Conservation (phyloP, 2,329 filamentous ascomycete genomes). For the Paraphaeosphaeria minitans region DNA sequence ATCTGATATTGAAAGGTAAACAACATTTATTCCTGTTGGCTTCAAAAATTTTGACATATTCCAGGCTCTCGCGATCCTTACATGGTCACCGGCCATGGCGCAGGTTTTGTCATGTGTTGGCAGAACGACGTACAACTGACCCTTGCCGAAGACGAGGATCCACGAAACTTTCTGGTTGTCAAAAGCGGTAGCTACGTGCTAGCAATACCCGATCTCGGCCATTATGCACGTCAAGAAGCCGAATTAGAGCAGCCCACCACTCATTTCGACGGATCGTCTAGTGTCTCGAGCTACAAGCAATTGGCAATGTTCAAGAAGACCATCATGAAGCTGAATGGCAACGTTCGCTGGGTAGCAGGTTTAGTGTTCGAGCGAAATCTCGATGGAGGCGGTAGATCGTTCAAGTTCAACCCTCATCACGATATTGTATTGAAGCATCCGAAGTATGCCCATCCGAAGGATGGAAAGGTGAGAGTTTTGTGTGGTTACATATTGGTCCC, state of each 20-base stretch:
- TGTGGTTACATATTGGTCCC: not conserved
- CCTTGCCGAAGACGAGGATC: conserved; percentile 83
- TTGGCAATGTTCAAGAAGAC: conserved; percentile 96
- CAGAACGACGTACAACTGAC: conserved; percentile 89
- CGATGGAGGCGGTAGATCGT: conserved; percentile 73
- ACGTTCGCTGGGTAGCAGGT: conserved; percentile 89
- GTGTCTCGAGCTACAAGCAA: conserved; percentile 69
- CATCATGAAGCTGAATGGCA: conserved; percentile 96
- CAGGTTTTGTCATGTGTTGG: conserved; percentile 98
- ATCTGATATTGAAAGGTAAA: conserved; percentile 84
- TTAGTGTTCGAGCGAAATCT: conserved; percentile 90
- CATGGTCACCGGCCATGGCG: conserved; percentile 86
- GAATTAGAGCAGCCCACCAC: conserved; percentile 56
- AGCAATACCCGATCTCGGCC: conserved; percentile 90
- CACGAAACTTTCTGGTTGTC: conserved; percentile 91
- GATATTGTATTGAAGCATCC: conserved; percentile 86
- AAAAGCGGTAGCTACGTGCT: conserved; percentile 95
- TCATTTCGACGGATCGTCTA: conserved; percentile 62
- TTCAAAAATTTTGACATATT: conserved; percentile 14
- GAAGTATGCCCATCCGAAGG: conserved; percentile 65
- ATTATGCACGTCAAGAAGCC: conserved; percentile 74
- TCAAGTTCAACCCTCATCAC: conserved; percentile 91
- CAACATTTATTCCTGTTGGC: too few species aligned
- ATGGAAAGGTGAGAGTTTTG: conserved; percentile 50
- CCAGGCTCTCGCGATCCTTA: conserved; percentile 83